Evolutionary conservation across 805 yeast species (phyloP).

Genomic region (Teunomyces stri): DNA sequence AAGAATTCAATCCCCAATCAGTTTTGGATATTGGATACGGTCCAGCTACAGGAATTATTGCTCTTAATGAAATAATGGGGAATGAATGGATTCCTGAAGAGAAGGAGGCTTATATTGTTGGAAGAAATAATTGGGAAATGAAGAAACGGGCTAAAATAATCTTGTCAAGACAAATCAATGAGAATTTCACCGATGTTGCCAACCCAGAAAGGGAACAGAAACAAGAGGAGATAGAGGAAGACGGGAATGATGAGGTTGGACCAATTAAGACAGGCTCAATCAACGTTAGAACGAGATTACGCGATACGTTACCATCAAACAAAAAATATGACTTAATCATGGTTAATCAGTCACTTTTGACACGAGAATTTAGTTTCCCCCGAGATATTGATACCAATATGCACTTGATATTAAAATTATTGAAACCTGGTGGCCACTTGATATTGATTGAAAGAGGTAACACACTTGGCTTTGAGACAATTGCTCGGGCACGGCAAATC

Average conservation of each 20-base stretch:
- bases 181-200: slow-evolving; percentile 16
- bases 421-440: slow-evolving; percentile 77
- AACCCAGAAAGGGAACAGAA: slow-evolving; percentile 13
- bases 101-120: slow-evolving; percentile 72
- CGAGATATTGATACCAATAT: slow-evolving; percentile 68
- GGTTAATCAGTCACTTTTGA: slow-evolving; percentile 73
- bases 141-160: slow-evolving; percentile 73
- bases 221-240: slow-evolving; percentile 13
- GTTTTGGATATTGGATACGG: slow-evolving; percentile 85
- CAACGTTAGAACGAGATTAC: slow-evolving; percentile 52
- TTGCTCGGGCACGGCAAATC: slow-evolving; percentile 87
- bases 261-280: slow-evolving; percentile 58
- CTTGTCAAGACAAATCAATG: slow-evolving; percentile 66
- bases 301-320: slow-evolving; percentile 50
- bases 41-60: slow-evolving; percentile 89
- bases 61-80: slow-evolving; percentile 80
- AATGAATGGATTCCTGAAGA: slow-evolving; percentile 54
- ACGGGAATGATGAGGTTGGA: slow-evolving; percentile 29
- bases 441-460: slow-evolving; percentile 86
- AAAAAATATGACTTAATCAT: slow-evolving; percentile 77
- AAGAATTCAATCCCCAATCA: slow-evolving; percentile 57
- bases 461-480: slow-evolving; percentile 81
- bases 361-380: slow-evolving; percentile 61
- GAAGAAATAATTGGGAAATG: slow-evolving; percentile 61
- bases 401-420: slow-evolving; percentile 53